These are phyloP conservation scores for Cyphellophora europaea DNA, from an alignment of 2,329 filamentous ascomycete genomes.

Conservation along the genomic window DNA sequence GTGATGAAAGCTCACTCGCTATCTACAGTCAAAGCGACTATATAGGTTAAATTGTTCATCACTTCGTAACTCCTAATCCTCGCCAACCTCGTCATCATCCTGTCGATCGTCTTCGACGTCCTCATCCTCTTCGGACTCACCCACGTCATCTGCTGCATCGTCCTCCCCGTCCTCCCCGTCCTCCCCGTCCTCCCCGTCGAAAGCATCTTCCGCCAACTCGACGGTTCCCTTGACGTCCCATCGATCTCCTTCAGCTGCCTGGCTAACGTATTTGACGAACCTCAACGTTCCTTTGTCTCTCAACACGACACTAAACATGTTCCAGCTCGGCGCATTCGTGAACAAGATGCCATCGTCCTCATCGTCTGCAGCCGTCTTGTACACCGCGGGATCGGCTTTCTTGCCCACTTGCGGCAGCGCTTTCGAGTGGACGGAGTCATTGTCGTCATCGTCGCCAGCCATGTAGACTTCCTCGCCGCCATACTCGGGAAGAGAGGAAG, in stretches of 20 bases:
- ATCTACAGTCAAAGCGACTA: no score
- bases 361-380: conserved; percentile 57
- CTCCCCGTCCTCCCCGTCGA: conserved; percentile 14
- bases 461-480: conserved; percentile 68
- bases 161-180: conserved; percentile 14
- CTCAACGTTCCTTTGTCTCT: conserved; percentile 76
- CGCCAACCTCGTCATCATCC: conserved; percentile 3
- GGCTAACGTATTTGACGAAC: conserved; percentile 94
- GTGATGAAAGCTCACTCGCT: no score
- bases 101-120: conserved; percentile 2
- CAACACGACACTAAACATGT: conserved; percentile 81
- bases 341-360: conserved; percentile 71
- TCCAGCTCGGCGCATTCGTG: conserved; percentile 67
- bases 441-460: conserved; percentile 66
- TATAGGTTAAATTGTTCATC: no score
- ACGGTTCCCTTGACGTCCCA: conserved; percentile 83
- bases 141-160: conserved; percentile 5
- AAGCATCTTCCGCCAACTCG: conserved; percentile 26
- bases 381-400: conserved; percentile 68
- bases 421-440: conserved; percentile 29
- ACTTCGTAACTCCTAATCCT: background rate
- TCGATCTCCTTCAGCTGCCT: conserved; percentile 71
- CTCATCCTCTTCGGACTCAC: conserved; percentile 3
- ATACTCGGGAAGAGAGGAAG: conserved; percentile 11
- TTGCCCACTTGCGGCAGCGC: conserved; percentile 22